Base-by-base conservation (phyloP, 805 yeast species). In the Saturnispora diversa region DNA sequence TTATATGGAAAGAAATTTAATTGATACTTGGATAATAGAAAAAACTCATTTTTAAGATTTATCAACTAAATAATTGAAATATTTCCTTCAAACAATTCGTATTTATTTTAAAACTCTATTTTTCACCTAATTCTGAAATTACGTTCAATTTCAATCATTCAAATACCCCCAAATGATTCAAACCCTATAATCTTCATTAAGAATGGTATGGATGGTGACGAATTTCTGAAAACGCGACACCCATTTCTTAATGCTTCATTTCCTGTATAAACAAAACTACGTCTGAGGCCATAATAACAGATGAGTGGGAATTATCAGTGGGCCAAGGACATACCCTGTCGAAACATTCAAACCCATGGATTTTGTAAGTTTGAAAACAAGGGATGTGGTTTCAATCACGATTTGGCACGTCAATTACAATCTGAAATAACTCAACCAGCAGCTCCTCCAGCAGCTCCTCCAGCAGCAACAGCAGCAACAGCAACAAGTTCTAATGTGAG, bases 291-390 rank as follows among this genome's bases (percentile, higher is more conserved):
- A 32, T 26, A 29, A 23, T 31, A 12, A 26, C 7, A 21, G 16
- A 39, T 34, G 42, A 43, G 42, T 39, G 39, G 31, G 11, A 43
- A 39, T 28, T 63, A 65, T 43, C 78, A 74, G 32, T 63, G 74
- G 56, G 87, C 88, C 6, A 80, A 74, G 58, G 79, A 78, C 44
- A 79, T 85, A 22, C 87, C 82, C 42, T 86, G 95, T 62, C 72
- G 87, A 57, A 86, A 86, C 53, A 78, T 85, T 41, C 75, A 80
- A 35, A 84, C 84, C 25, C 86, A 85, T 64, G 96, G 95, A 3
- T 84, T 72, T 53, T 86, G 96, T 66, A 84, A 84, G 58, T 85
- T 74, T 62, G 87, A 84, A 51, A 81, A 82, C 50, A 85, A 84
- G 52, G 95, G 95, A 9, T 86, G 95, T 56, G 81, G 80, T 2